Evolutionary conservation across 441 rosid species (phyloP).

Genomic region (Jatropha podagrica): DNA sequence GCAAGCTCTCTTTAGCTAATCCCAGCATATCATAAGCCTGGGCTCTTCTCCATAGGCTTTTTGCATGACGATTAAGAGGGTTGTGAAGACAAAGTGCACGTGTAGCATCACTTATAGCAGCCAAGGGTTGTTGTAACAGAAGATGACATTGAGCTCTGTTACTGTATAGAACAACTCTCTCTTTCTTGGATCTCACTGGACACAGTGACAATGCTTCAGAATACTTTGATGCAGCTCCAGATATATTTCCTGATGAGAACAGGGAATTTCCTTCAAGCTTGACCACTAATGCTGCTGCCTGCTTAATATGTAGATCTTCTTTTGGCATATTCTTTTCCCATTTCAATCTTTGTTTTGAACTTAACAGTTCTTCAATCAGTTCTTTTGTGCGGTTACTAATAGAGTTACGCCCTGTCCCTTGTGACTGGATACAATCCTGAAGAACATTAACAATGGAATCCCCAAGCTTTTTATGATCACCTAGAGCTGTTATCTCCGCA

Average conservation of each 20-base stretch:
- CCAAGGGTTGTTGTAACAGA: constrained; percentile 79
- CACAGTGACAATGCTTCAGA: constrained; percentile 87
- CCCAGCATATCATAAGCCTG: constrained; percentile 96
- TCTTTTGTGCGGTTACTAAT: constrained; percentile 59
- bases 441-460: constrained; percentile 76
- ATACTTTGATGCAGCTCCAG: constrained; percentile 84
- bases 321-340: constrained; percentile 94
- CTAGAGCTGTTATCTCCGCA: constrained; percentile 72
- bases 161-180: constrained; percentile 88
- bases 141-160: constrained; percentile 96
- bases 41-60: constrained; percentile 98
- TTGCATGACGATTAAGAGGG: constrained; percentile 89
- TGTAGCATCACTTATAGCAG: constrained; percentile 90
- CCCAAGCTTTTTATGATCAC: constrained; percentile 93
- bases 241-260: constrained; percentile 90
- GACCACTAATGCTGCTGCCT: constrained; percentile 88
- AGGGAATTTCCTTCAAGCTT: constrained; percentile 97
- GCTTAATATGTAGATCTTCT: constrained; percentile 96
- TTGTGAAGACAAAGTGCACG: constrained; percentile 81
- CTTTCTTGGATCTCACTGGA: constrained; percentile 93
- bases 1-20: constrained; percentile 88
- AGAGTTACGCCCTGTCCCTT: constrained; percentile 47
- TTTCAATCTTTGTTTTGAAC: constrained; percentile 68
- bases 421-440: constrained; percentile 72
- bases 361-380: constrained; percentile 67